These are phyloP conservation scores for Dimargaris cristalligena DNA, from an alignment of 192 early-diverging fungal genomes.

Conservation along the genomic window DNA sequence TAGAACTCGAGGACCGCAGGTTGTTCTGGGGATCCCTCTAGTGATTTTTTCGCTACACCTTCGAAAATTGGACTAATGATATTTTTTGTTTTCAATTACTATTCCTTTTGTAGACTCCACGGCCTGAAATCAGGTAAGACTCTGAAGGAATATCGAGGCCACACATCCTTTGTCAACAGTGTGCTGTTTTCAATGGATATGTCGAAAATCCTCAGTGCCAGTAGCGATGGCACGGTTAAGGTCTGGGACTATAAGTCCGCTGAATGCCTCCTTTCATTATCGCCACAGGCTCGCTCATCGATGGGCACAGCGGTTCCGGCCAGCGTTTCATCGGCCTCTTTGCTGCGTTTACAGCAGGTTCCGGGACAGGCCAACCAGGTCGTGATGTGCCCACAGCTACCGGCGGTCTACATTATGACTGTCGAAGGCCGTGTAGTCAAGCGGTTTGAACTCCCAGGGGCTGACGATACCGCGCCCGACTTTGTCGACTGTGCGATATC, in stretches of 20 bases:
- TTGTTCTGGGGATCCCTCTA: too few relatives aligned
- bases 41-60: too few relatives aligned
- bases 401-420: constrained; percentile 51
- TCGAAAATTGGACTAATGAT: too few relatives aligned
- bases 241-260: constrained; percentile 82
- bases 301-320: constrained; percentile 35
- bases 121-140: constrained; percentile 86
- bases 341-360: constrained; percentile 38
- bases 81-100: not conserved
- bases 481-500: constrained; percentile 44
- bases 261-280: constrained; percentile 42
- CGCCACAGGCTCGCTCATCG: constrained; percentile 29
- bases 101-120: constrained; percentile 39
- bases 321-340: constrained; percentile 21
- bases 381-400: constrained; percentile 63
- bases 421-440: constrained; percentile 36
- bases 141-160: constrained; percentile 82
- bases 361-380: constrained; percentile 49
- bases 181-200: constrained; percentile 57
- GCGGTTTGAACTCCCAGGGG: constrained; percentile 4
- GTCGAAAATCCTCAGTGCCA: constrained; percentile 52
- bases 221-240: constrained; percentile 77
- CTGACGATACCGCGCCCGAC: constrained; percentile 21
- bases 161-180: constrained; percentile 75
- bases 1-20: too few relatives aligned